Conservation (phyloP, 163 green algal species). For the Prototheca cutis region DNA sequence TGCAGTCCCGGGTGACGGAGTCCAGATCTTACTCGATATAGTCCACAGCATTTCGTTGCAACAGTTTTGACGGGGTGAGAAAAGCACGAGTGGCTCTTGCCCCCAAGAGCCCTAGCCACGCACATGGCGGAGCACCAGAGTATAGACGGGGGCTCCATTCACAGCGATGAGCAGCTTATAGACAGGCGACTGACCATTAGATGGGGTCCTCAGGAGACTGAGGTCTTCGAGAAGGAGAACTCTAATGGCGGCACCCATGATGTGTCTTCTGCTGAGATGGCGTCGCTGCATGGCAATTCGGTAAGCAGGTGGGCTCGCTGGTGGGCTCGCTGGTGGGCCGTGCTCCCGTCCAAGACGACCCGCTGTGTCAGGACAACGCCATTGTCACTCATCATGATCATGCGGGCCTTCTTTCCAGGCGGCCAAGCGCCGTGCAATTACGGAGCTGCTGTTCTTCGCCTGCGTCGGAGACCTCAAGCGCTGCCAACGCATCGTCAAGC, state of each 20-base stretch:
- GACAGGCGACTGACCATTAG: slow-evolving; percentile 1
- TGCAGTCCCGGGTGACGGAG: too few relatives aligned
- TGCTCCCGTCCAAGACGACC: not conserved
- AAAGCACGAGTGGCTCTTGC: too few relatives aligned
- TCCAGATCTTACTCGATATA: too few relatives aligned
- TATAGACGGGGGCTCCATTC: not conserved
- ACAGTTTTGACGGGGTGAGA: too few relatives aligned
- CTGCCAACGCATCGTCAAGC: slow-evolving; percentile 57
- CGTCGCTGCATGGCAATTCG: slow-evolving; percentile 1
- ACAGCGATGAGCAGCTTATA: slow-evolving; percentile 1
- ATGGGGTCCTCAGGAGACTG: not conserved
- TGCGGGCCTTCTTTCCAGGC: slow-evolving; percentile 55
- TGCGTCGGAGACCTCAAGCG: slow-evolving; percentile 64
- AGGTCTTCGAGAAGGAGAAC: not conserved
- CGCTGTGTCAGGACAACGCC: too few relatives aligned
- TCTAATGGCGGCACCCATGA: not conserved
- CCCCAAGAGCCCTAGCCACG: not conserved
- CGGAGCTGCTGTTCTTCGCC: slow-evolving; percentile 83
- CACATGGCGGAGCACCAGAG: not conserved
- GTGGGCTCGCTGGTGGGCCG: not conserved
- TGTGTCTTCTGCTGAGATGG: not conserved
- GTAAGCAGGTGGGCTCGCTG: not conserved
- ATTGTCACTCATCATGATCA: too few relatives aligned
- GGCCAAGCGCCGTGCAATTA: slow-evolving; percentile 60
- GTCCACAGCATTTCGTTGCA: too few relatives aligned